Percentiles rank a stretch among this genome's conserved stretches.
Conservation (phyloP, 257 asterid genomes). For the Haberlea rhodopensis region DNA sequence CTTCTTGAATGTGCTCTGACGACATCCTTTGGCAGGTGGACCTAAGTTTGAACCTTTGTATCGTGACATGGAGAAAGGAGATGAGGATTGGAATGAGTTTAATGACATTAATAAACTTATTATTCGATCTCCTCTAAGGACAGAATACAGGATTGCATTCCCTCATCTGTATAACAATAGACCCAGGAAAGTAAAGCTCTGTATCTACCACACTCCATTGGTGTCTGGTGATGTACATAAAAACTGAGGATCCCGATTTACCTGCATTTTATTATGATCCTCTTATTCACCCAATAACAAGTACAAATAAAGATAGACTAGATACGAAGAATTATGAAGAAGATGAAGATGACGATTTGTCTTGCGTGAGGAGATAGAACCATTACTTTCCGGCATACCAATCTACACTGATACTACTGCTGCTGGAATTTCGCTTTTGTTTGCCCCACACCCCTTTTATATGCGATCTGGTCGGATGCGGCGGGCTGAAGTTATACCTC, state of each 20-base stretch:
- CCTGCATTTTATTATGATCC: slow-evolving; percentile 98
- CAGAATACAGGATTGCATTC: slow-evolving; percentile 96
- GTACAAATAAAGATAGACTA: slow-evolving; percentile 66
- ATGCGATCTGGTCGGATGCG: slow-evolving; percentile 99
- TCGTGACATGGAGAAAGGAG: slow-evolving; percentile 99
- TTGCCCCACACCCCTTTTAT: slow-evolving; percentile 98
- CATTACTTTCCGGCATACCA: slow-evolving; percentile 63
- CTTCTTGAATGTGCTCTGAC: slow-evolving; percentile 9
- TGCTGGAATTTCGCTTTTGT: slow-evolving; percentile 88
- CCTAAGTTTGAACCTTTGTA: slow-evolving; percentile 98
- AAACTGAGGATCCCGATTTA: slow-evolving; percentile 97
- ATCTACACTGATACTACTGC: slow-evolving; percentile 95
- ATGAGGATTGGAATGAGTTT: slow-evolving; percentile 98
- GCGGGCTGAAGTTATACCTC: slow-evolving; percentile 99
- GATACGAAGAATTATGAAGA: slow-evolving; percentile 73
- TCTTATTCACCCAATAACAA: slow-evolving; percentile 87
- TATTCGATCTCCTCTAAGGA: slow-evolving; percentile 94
- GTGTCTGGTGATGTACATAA: slow-evolving; percentile 91
- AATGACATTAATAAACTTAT: slow-evolving; percentile 95
- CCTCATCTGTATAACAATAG: slow-evolving; percentile 95
- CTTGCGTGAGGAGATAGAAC: slow-evolving; percentile 86
- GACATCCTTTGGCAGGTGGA: slow-evolving; percentile 62
- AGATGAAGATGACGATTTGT: slow-evolving; percentile 78
- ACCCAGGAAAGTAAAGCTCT: slow-evolving; percentile 89
- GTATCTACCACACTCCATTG: slow-evolving; percentile 95